Evolutionary conservation across 768 basidiomycete genomes (phyloP).

Genomic region (Tephrocybe sp.): DNA sequence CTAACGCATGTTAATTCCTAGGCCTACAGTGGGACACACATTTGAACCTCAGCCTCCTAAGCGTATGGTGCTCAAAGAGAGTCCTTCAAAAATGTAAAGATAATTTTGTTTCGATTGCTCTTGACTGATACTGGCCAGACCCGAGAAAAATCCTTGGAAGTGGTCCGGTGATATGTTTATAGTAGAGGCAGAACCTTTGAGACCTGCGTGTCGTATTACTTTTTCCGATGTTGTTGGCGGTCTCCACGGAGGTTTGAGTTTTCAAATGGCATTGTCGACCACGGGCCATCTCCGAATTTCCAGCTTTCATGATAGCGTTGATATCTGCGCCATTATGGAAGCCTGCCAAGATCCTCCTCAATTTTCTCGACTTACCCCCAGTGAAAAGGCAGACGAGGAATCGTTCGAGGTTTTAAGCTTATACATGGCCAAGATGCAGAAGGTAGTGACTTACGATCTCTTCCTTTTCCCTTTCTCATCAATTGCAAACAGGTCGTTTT

Average conservation of each 20-base stretch:
- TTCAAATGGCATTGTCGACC: slow-evolving; percentile 47
- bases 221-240: slow-evolving; percentile 46
- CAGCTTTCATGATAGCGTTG: slow-evolving; percentile 47
- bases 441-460: too few species aligned
- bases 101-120: background rate
- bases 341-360: slow-evolving; percentile 54
- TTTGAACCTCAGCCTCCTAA: slow-evolving; percentile 24
- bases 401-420: slow-evolving; percentile 39
- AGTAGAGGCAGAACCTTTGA: slow-evolving; percentile 36
- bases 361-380: slow-evolving; percentile 47
- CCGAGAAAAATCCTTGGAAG: slow-evolving; percentile 57
- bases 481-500: too few species aligned
- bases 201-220: slow-evolving; percentile 45
- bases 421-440: too few species aligned
- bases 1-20: too few species aligned
- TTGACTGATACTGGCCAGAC: slow-evolving; percentile 28
- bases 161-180: slow-evolving; percentile 62
- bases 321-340: slow-evolving; percentile 45
- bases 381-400: slow-evolving; percentile 36
- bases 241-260: slow-evolving; percentile 39
- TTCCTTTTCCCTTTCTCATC: too few species aligned
- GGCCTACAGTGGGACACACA: slow-evolving; percentile 21
- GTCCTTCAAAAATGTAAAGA: too few species aligned
- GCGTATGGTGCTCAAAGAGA: slow-evolving; percentile 12
- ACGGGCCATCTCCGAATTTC: slow-evolving; percentile 43